These are phyloP conservation scores for Calonectria honghensis DNA, from an alignment of 2,329 filamentous ascomycete species.

Conservation along the genomic window DNA sequence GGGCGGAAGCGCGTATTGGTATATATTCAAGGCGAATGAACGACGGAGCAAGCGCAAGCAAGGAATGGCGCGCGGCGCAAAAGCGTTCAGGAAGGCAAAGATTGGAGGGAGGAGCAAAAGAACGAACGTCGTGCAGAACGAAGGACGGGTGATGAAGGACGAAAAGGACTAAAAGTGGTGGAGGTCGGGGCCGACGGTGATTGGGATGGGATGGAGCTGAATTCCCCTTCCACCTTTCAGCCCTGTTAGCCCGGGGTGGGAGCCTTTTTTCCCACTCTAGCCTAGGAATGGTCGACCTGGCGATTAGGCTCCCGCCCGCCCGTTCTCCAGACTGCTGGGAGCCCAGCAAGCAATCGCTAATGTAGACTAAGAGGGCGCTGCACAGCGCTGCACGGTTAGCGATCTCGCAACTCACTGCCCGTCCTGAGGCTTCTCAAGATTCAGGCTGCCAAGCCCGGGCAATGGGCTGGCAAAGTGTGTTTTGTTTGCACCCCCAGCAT, in stretches of 20 bases:
- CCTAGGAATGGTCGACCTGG: background rate
- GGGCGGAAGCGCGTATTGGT: background rate
- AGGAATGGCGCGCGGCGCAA: slow-evolving; percentile 1
- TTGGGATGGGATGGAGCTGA: slow-evolving; percentile 30
- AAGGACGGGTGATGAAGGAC: slow-evolving; percentile 32
- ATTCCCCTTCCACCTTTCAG: slow-evolving; percentile 31
- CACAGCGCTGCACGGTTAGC: slow-evolving; percentile 7
- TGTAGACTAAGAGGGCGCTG: background rate
- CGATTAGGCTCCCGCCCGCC: slow-evolving; percentile 25
- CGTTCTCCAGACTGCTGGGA: slow-evolving; percentile 12
- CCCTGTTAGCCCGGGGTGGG: slow-evolving; percentile 22
- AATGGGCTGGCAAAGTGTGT: slow-evolving; percentile 9
- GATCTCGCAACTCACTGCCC: background rate
- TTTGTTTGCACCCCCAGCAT: background rate
- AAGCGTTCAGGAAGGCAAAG: background rate
- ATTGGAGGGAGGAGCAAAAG: background rate
- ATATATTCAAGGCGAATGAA: slow-evolving; percentile 22
- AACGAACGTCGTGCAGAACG: slow-evolving; percentile 29
- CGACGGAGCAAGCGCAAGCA: background rate
- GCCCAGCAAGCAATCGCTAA: background rate
- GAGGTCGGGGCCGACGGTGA: slow-evolving; percentile 27
- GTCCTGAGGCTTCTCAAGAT: slow-evolving; percentile 3
- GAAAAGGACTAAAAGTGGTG: slow-evolving; percentile 33
- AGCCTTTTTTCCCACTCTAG: slow-evolving; percentile 15
- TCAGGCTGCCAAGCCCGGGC: background rate